These are phyloP conservation scores for Ophiostoma perfectum DNA, from an alignment of 2,329 filamentous ascomycete genomes.

Conservation along the genomic window DNA sequence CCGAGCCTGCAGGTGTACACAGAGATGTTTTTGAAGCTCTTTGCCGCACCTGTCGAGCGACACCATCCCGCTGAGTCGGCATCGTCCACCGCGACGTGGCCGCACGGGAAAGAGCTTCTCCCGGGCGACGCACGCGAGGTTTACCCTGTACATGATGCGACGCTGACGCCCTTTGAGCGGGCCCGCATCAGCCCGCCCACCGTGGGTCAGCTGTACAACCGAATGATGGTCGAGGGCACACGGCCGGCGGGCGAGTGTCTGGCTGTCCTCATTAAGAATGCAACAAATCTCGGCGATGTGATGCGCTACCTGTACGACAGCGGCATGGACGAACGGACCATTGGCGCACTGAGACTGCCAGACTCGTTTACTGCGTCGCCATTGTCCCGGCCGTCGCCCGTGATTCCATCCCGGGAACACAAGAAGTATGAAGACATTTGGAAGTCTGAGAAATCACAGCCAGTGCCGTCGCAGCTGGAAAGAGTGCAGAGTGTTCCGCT, in stretches of 20 bases:
- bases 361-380: not conserved
- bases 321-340: constrained; percentile 28
- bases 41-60: constrained; percentile 33
- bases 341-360: constrained; percentile 20
- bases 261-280: constrained; percentile 50
- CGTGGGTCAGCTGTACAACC: constrained; percentile 51
- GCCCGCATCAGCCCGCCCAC: constrained; percentile 57
- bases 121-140: constrained; percentile 59
- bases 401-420: not conserved
- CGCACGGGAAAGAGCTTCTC: constrained; percentile 30
- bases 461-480: not conserved
- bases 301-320: constrained; percentile 48
- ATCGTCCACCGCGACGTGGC: constrained; percentile 8
- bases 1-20: constrained; percentile 47
- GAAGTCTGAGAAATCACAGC: not conserved
- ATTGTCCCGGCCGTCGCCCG: constrained; percentile 14
- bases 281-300: constrained; percentile 44
- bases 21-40: constrained; percentile 57
- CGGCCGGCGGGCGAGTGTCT: constrained; percentile 48
- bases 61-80: constrained; percentile 13
- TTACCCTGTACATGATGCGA: constrained; percentile 50
- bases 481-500: constrained; percentile 31
- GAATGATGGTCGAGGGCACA: constrained; percentile 50
- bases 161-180: constrained; percentile 59
- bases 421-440: not conserved